Conservation (phyloP, 129 eudicot species). For the Oenanthe sinensis region DNA sequence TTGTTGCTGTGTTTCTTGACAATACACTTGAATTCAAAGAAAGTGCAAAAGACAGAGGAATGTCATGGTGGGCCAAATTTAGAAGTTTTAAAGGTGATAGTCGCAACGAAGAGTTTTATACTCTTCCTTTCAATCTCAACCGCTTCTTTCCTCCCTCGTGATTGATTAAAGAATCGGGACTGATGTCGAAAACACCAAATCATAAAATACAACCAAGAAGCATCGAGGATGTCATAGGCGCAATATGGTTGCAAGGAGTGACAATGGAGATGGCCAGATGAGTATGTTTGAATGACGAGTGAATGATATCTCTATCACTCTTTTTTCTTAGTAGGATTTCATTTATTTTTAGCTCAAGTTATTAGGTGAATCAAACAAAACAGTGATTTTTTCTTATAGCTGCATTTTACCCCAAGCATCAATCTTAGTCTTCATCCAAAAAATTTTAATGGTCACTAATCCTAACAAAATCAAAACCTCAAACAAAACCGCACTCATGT, state of each 20-base stretch:
- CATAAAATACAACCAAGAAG: not conserved
- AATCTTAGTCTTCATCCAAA: no score
- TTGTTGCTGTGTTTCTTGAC: slow-evolving; percentile 84
- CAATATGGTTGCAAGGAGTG: slow-evolving; percentile 10
- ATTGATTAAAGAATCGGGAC: not conserved
- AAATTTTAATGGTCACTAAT: no score
- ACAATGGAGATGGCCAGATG: slow-evolving; percentile 1
- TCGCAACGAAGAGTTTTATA: slow-evolving; percentile 93
- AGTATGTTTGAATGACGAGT: slow-evolving; percentile 11
- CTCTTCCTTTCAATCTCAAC: slow-evolving; percentile 97
- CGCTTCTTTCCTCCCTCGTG: slow-evolving; percentile 82
- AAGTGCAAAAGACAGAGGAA: slow-evolving; percentile 83
- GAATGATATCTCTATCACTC: slow-evolving; percentile 45
- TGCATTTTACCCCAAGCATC: not conserved
- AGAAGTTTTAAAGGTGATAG: slow-evolving; percentile 97
- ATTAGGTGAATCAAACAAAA: slow-evolving; percentile 24
- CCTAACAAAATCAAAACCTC: no score
- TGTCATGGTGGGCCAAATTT: slow-evolving; percentile 99
- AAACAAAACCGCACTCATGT: no score
- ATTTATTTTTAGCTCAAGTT: slow-evolving; percentile 37
- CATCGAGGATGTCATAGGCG: not conserved
- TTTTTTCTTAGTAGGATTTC: slow-evolving; percentile 31
- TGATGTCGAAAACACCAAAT: not conserved
- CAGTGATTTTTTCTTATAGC: not conserved
- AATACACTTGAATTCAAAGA: slow-evolving; percentile 88